These are phyloP conservation scores for Ogataea degrootiae DNA, from an alignment of 805 yeast genomes.

Conservation along the genomic window DNA sequence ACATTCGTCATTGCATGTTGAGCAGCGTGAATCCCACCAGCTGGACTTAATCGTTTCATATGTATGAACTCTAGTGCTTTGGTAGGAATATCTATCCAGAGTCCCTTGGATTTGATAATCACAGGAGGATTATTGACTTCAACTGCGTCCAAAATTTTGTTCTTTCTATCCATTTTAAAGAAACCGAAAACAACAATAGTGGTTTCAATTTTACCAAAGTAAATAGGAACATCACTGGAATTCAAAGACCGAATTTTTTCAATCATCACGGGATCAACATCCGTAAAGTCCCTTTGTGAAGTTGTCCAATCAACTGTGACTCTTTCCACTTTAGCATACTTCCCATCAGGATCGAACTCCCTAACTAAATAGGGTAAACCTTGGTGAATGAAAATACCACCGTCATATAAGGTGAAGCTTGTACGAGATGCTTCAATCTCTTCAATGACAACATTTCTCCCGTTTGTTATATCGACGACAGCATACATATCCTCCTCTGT, in stretches of 20 bases:
- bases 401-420: conserved; percentile 83
- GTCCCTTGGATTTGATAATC: conserved; percentile 62
- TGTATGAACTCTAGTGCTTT: conserved; percentile 55
- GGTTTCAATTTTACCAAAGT: conserved; percentile 68
- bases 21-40: conserved; percentile 96
- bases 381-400: conserved; percentile 92
- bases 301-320: conserved; percentile 96
- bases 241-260: conserved; percentile 58
- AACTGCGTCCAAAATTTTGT: conserved; percentile 85
- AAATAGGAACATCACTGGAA: conserved; percentile 51
- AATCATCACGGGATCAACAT: conserved; percentile 80
- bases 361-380: conserved; percentile 85
- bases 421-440: conserved; percentile 86
- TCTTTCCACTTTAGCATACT: conserved; percentile 77
- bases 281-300: conserved; percentile 85
- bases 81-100: conserved; percentile 86
- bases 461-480: conserved; percentile 83
- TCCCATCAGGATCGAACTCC: conserved; percentile 76
- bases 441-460: conserved; percentile 74
- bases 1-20: conserved; percentile 85
- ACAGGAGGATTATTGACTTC: conserved; percentile 90
- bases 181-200: conserved; percentile 86
- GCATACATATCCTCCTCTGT: conserved; percentile 79
- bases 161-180: conserved; percentile 74
- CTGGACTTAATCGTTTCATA: conserved; percentile 56